A percentile compares a stretch with the other conserved stretches of the same genome.
phyloP scores from a whole-genome alignment of 2,329 filamentous ascomycete species.

The Elsinoe arachidis region DNA sequence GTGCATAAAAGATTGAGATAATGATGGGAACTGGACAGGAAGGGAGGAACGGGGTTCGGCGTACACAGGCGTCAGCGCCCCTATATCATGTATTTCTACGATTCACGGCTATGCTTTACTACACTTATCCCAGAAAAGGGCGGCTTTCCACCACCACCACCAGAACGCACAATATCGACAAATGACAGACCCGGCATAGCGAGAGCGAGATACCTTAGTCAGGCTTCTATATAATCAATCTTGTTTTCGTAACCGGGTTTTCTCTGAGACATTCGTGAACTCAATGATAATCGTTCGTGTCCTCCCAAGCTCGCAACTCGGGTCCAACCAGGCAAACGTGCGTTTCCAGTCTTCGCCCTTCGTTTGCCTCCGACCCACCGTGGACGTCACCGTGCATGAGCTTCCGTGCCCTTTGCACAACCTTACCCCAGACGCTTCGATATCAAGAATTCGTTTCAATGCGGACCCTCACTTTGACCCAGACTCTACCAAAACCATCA shows the following conservation, averaged over 20 bases:
- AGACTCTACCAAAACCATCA: too few relatives aligned
- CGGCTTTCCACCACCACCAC: background rate
- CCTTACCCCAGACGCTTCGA: conserved; percentile 10
- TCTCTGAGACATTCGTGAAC: background rate
- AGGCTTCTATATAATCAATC: background rate
- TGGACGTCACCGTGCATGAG: conserved; percentile 6
- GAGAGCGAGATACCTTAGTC: conserved; percentile 10
- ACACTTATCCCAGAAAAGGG: background rate
- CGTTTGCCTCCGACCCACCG: background rate
- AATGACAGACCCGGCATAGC: conserved; percentile 10
- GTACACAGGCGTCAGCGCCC: conserved; percentile 9
- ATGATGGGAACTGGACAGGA: background rate
- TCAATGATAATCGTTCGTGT: background rate
- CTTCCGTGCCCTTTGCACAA: background rate
- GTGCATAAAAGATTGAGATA: conserved; percentile 23
- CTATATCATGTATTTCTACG: conserved; percentile 6
- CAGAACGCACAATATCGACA: conserved; percentile 1
- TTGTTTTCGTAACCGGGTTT: background rate
- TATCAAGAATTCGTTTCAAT: conserved; percentile 7
- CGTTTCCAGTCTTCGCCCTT: background rate
- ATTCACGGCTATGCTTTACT: conserved; percentile 12
- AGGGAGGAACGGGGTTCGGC: background rate
- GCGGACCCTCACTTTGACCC: background rate
- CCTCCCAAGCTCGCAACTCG: background rate
- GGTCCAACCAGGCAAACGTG: background rate